Evolutionary conservation across 2,329 filamentous ascomycete genomes (phyloP), one percentile per base, ranked within the genome.

Genomic region (Xylariaceae sp.): DNA sequence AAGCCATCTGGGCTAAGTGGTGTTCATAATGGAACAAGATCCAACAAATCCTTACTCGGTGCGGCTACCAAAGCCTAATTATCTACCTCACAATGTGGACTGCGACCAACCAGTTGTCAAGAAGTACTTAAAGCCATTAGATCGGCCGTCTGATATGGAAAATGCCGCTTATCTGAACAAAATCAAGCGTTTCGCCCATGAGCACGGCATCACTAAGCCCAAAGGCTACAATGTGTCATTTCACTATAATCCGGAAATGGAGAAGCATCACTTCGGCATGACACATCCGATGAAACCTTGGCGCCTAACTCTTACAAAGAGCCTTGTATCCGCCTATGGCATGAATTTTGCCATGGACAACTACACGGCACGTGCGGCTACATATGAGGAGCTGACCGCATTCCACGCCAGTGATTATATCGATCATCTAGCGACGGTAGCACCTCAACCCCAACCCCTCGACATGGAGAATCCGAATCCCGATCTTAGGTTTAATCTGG

Each of bases 221-320:
- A 87, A 88, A 68, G 92, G 92, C 63, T 92, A 95, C 75, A 92
- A 83, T 26, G 93, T 99, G 40, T 97, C 93, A 8, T 97, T 92
- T 74, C 94, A 99, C 72, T 91, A 92, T 75, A 97, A 97, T 67
- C 90, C 92, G 1, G 86, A 91, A 55, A 95, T 97, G 70, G 94
- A 99, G 75, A 89, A 89, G 69, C 93, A 97, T 73, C 94, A 99
- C 73, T 99, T 99, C 72, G 94, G 94, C 61, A 88, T 91, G 75
- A 92, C 91, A 8, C 94, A 99, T 77, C 94, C 94, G 16, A 99
- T 99, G 94, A 99, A 99, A 73, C 94, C 94, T 54, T 97, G 94
- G 93, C 90, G 94, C 29, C 78, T 99, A 60, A 97, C 92, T 13
- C 81, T 99, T 50, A 95, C 94, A 51, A 97, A 99, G 72, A 91